These are phyloP conservation scores for Leptographium wingfieldii DNA, from an alignment of 2,329 filamentous ascomycete genomes.

Conservation along the genomic window DNA sequence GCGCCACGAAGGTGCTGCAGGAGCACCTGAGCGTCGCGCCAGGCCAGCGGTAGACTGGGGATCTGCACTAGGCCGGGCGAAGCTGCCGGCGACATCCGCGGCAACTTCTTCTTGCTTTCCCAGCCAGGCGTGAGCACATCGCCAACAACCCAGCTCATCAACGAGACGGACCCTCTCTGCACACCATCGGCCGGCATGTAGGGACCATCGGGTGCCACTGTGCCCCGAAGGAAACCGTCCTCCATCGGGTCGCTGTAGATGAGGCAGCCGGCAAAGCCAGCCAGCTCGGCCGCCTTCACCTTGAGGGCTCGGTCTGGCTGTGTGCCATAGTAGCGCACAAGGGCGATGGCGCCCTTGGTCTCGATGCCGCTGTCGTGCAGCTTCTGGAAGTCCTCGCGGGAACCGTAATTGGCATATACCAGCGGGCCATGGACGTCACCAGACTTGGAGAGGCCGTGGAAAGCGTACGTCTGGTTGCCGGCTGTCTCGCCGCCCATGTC, in stretches of 20 bases:
- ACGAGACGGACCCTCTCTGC: constrained; percentile 66
- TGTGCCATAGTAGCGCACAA: constrained; percentile 70
- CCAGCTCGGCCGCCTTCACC: constrained; percentile 77
- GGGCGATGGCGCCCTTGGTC: constrained; percentile 65
- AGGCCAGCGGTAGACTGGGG: constrained; percentile 79
- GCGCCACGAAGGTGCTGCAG: constrained; percentile 64
- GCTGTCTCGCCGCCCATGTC: constrained; percentile 48
- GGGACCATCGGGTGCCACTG: constrained; percentile 61
- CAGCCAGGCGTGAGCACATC: constrained; percentile 88
- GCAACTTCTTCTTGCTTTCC: constrained; percentile 52
- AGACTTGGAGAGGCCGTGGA: constrained; percentile 79
- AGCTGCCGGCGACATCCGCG: constrained; percentile 56
- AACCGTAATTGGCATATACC: constrained; percentile 88
- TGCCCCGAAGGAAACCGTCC: constrained; percentile 65
- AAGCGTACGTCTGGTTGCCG: constrained; percentile 60
- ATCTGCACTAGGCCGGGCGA: constrained; percentile 66
- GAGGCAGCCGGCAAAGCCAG: constrained; percentile 75
- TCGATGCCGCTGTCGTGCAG: constrained; percentile 61
- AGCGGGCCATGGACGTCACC: constrained; percentile 78
- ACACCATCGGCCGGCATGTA: constrained; percentile 75
- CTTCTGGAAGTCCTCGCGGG: constrained; percentile 65
- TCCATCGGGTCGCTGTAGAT: constrained; percentile 87
- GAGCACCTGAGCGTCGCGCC: constrained; percentile 74
- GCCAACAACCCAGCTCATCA: constrained; percentile 73
- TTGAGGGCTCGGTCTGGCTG: constrained; percentile 66